Evolutionary conservation across 1,139 yeast genomes (phyloP), one percentile per base, ranked within the genome.

Genomic region (Yamadazyma taylorii): DNA sequence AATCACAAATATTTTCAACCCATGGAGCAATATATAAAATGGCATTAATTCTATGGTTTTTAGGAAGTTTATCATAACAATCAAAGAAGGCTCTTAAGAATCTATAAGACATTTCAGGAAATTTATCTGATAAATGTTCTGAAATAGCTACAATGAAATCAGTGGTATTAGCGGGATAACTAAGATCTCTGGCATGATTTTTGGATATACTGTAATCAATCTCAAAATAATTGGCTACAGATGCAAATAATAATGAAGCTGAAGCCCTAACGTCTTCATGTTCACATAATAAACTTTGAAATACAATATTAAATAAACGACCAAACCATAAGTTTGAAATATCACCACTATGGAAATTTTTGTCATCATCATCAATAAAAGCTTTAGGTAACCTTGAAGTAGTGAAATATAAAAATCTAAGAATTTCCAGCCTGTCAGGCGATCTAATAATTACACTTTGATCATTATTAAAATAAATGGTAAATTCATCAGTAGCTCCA

Each of bases 101-200:
- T 30, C 83, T 72, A 45, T 74, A 73, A 0, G 95, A 78, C 54
- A 85, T 60, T 13, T 73, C 68, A 0, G 95, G 89, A 39, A 75
- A 75, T 11, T 70, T 61, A 7, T 50, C 47, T 0, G 95, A 75
- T 17, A 87, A 61, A 30, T 74, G 71, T n/a, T 68, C 63, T 3
- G 92, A 79, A 7, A 85, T 66, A 0, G 79, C 62, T 4, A 76
- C 75, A 11, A 85, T 78, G 60, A 83, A 83, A 14, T 79, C 75
- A 5, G 82, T 73, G 30, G 81, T 78, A 51, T 85, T 85, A 29
- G 78, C 75, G 0, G 96, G 95, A 47, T 85, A 81, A n/a, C 82
- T 77, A 12, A 84, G 71, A 30, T 78, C 85, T 12, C 75, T 73
- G 1, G 87, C 78, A 37, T 78, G 75, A 25, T 69, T 69, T 22